Percentiles rank a stretch among this genome's conserved stretches.
Conservation (phyloP, 257 asterid species). For the Ehretia macrophylla region DNA sequence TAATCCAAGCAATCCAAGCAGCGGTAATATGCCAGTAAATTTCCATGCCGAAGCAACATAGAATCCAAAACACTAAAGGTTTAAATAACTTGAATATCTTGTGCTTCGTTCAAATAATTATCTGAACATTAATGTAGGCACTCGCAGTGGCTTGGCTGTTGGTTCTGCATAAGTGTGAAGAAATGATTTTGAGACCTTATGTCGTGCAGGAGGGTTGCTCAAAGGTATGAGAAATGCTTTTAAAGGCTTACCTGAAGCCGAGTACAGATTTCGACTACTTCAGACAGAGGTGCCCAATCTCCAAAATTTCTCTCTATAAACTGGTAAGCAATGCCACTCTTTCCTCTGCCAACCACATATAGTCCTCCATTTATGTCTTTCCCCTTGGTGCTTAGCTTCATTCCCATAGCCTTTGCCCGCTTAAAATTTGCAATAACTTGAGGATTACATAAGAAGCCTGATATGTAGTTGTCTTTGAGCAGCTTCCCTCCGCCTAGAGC, state of each 20-base stretch:
- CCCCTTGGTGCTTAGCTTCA: slow-evolving; percentile 66
- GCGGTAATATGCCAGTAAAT: no score
- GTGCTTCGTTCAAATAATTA: no score
- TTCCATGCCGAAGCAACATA: no score
- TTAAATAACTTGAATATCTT: no score
- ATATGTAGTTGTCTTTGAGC: slow-evolving; percentile 67
- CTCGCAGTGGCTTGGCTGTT: slow-evolving; percentile 17
- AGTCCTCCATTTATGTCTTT: slow-evolving; percentile 89
- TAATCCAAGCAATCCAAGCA: no score
- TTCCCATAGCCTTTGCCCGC: slow-evolving; percentile 63
- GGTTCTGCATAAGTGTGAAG: slow-evolving; percentile 21
- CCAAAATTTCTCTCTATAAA: slow-evolving; percentile 85
- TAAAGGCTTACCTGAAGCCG: slow-evolving; percentile 56
- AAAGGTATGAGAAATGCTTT: slow-evolving; percentile 7
- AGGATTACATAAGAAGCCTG: slow-evolving; percentile 73
- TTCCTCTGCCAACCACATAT: slow-evolving; percentile 66
- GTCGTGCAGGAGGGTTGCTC: neutral
- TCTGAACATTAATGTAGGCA: neutral
- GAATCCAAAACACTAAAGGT: no score
- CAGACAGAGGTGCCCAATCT: slow-evolving; percentile 84
- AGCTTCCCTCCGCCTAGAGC: slow-evolving; percentile 89
- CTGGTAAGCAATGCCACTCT: slow-evolving; percentile 73
- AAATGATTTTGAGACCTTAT: slow-evolving; percentile 14
- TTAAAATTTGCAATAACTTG: slow-evolving; percentile 78
- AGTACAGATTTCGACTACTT: slow-evolving; percentile 63